Conservation (phyloP, 2,329 filamentous ascomycete species). For the Leptographium procerum region DNA sequence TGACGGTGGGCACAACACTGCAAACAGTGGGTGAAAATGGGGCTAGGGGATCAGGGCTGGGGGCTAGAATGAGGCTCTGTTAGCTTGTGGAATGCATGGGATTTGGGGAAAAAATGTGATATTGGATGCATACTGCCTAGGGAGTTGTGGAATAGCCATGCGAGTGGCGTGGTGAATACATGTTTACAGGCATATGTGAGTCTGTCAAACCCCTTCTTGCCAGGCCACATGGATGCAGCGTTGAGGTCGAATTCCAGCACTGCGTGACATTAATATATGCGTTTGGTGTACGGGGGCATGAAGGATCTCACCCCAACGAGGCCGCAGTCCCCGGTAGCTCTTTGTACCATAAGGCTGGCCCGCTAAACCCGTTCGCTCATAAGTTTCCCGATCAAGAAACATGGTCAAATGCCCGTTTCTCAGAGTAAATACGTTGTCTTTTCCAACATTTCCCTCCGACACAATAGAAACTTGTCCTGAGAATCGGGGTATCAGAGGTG, state of each 20-base stretch:
- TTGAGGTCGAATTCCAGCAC: slow-evolving; percentile 69
- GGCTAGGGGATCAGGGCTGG: slow-evolving; percentile 37
- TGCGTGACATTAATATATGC: slow-evolving; percentile 22
- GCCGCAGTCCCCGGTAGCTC: slow-evolving; percentile 47
- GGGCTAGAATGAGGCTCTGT: slow-evolving; percentile 24
- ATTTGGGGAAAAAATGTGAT: neutral
- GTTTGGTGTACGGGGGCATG: neutral
- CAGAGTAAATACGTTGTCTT: slow-evolving; percentile 63
- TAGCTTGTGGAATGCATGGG: slow-evolving; percentile 13
- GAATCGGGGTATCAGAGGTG: neutral
- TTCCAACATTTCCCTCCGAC: slow-evolving; percentile 60
- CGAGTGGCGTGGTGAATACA: slow-evolving; percentile 53
- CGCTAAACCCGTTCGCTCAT: slow-evolving; percentile 70
- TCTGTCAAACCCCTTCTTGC: slow-evolving; percentile 73
- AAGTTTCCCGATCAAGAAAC: slow-evolving; percentile 69
- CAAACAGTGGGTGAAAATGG: slow-evolving; percentile 31
- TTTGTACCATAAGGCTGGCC: slow-evolving; percentile 55
- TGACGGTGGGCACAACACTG: slow-evolving; percentile 23
- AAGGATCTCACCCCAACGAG: slow-evolving; percentile 54
- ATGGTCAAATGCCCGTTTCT: slow-evolving; percentile 60
- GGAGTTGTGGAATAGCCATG: slow-evolving; percentile 68
- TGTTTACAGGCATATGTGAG: slow-evolving; percentile 69
- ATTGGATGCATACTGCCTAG: slow-evolving; percentile 27
- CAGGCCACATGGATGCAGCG: slow-evolving; percentile 63
- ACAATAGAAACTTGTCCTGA: slow-evolving; percentile 72